Conservation (phyloP, 768 basidiomycete species). For the Exidia glandulosa region DNA sequence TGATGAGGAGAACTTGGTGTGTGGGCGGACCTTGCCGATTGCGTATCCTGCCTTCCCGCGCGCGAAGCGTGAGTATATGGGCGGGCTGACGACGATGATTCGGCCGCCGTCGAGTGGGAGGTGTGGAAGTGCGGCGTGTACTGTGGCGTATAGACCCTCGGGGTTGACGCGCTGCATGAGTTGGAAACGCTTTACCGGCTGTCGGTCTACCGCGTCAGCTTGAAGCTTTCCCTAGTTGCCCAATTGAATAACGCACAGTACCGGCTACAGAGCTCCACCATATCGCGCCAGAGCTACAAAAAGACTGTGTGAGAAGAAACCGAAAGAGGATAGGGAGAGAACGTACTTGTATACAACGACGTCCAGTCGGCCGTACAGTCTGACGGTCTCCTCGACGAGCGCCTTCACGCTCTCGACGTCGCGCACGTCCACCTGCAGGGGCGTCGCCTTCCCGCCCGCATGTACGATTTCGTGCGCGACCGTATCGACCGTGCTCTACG, state of each 20-base stretch:
- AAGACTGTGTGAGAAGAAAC: background rate
- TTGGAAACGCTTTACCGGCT: background rate
- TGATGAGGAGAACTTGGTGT: background rate
- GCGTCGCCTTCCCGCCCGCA: background rate
- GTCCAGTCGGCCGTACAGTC: background rate
- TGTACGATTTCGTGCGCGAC: background rate
- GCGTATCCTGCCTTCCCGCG: background rate
- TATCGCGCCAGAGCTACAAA: background rate
- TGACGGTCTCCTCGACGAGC: background rate
- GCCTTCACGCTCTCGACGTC: background rate
- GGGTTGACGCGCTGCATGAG: background rate
- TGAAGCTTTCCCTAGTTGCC: background rate
- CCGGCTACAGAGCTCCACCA: background rate
- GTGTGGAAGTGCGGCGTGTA: background rate
- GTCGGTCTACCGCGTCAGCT: too few species aligned
- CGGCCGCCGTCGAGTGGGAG: background rate
- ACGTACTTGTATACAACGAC: background rate
- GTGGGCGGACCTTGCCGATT: background rate
- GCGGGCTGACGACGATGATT: background rate
- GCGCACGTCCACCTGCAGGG: background rate
- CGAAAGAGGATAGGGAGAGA: background rate
- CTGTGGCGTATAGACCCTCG: background rate
- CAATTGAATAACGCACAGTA: background rate
- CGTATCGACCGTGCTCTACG: background rate
- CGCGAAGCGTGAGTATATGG: background rate